Evolutionary conservation across 2,329 filamentous ascomycete genomes (phyloP).

Genomic region (Pyrenochaeta sp.): DNA sequence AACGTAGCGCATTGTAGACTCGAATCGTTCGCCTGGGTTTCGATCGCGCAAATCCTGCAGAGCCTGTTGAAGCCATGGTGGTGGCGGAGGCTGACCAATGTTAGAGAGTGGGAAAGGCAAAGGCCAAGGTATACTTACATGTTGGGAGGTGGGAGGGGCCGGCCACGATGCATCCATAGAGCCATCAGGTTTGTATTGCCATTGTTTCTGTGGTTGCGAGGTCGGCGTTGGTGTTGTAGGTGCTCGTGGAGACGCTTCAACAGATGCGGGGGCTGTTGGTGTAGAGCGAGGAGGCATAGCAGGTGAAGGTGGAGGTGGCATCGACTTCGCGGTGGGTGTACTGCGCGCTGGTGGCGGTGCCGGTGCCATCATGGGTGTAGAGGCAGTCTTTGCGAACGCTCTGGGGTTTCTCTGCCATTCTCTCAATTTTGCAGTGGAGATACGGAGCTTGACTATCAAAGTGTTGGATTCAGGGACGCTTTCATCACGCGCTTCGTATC

Average conservation of each 20-base stretch:
- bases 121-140: constrained; percentile 62
- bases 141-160: constrained; percentile 65
- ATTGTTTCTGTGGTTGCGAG: constrained; percentile 40
- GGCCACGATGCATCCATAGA: constrained; percentile 72
- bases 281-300: constrained; percentile 48
- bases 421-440: constrained; percentile 75
- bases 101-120: constrained; percentile 17
- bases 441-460: constrained; percentile 77
- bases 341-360: constrained; percentile 57
- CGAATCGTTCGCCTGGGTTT: constrained; percentile 85
- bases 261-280: constrained; percentile 27
- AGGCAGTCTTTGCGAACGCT: constrained; percentile 52
- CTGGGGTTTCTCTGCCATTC: constrained; percentile 68
- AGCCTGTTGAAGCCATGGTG: constrained; percentile 82
- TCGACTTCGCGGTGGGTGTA: constrained; percentile 62
- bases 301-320: constrained; percentile 64
- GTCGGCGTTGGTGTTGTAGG: constrained; percentile 50
- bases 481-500: constrained; percentile 77
- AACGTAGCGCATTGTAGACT: constrained; percentile 89
- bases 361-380: constrained; percentile 56
- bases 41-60: constrained; percentile 73
- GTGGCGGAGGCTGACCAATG: constrained; percentile 75
- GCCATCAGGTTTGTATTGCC: constrained; percentile 57
- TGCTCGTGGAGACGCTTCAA: constrained; percentile 40
- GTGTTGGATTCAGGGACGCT: constrained; percentile 70